Base-by-base conservation (phyloP, 306 rosid genomes). In the Senna siamea region DNA sequence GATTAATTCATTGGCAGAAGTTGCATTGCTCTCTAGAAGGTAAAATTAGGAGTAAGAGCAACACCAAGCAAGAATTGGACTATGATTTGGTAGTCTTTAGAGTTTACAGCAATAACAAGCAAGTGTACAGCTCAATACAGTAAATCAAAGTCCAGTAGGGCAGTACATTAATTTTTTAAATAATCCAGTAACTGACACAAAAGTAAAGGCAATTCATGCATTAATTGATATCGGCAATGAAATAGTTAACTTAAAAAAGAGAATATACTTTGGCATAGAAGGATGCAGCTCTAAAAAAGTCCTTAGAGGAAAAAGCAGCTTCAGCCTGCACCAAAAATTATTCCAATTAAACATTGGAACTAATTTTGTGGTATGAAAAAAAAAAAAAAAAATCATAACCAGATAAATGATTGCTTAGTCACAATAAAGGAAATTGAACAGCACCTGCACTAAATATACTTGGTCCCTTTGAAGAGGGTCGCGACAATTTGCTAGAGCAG, bases 401-500 rank as follows among this genome's bases (percentile, higher is more conserved):
- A 61, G 59, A 38, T 50, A 70, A 66, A 70, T 55, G 10, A 70
- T 13, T 32, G n/a, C 66, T 53, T 13, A 46, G 66, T 23, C 52
- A 52, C 14, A 23, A 47, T 26, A 63, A 61, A 80, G 47, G 55
- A 67, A 76, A 62, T 43, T 64, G 61, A 77, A 35, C 28, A 26
- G 74, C 44, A 89, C 98, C 96, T 93, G 97, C 78, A 85, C 85
- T 64, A 91, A 75, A 75, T 94, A 91, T 65, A 94, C 97, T 91
- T 91, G 98, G 84, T 94, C 98, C 82, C 97, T 87, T 77, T 89
- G 96, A 75, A 89, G 87, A 72, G 97, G 86, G 66, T 94, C 96
- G 9, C 93, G 97, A 44, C 97, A 94, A 85, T 91, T 89, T 68
- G 92, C 92, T 70, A 94, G 84, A 78, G 98, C 88, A 72, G 94